Evolutionary conservation across 1,284 basidiomycete species (phyloP), one percentile per base, ranked within the genome.

Genomic region (Sanguinoderma infundibulare): DNA sequence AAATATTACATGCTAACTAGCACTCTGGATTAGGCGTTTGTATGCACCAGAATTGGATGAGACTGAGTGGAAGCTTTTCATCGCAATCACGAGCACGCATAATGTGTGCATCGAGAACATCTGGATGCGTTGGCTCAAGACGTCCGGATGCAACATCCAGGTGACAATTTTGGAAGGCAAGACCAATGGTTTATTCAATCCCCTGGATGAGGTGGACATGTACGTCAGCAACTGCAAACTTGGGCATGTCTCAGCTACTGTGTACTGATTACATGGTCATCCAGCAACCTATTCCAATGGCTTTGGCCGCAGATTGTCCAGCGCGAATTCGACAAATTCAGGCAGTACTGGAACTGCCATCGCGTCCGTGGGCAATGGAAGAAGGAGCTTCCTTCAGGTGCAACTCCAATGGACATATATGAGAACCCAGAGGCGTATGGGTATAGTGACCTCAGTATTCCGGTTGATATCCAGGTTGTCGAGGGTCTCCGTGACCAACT

Each of bases 221-320:
- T 44, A 26, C 2, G 42, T 9, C 42, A 26, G 5, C 17, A n/a
- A n/a, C n/a, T n/a, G 8, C 36, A 38, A 8, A 38, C 36, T 38
- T 9, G n/a, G n/a, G n/a, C n/a, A 8, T 38, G 36, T 38, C 36
- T 38, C 36, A 38, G 17, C 8, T 9, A 9, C 36, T 38, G 9
- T 38, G 36, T 17, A n/a, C n/a, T n/a, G n/a, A n/a, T n/a, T n/a
- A n/a, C n/a, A n/a, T 36, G 4, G n/a, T 17, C 24, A 22, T 59
- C 4, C 26, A 57, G 60, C n/a, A 53, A 61, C 7, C 55, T 61
- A 2, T 61, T 61, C n/a, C 54, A 56, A 24, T 61, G 60, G 60
- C 26, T 61, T 10, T 61, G 60, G 60, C 26, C 60, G 24, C 49
- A 55, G 15, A 42, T 61, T 30, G 22, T 57, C 4, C 60, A 61